Conservation (phyloP, 106 monocot genomes). For the Narthecium ossifragum region DNA sequence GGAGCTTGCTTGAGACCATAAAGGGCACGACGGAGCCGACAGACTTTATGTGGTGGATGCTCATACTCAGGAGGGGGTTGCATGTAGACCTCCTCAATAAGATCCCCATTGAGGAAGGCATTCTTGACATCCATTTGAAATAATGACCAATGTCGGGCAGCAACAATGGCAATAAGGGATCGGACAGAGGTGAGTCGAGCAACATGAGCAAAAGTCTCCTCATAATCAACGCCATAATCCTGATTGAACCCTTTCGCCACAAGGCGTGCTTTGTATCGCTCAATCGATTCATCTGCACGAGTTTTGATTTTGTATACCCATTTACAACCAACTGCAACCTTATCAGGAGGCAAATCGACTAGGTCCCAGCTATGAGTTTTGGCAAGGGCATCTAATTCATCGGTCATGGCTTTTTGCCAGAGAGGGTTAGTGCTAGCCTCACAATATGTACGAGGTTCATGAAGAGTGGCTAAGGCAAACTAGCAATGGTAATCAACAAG, state of each 20-base stretch:
- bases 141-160: background rate
- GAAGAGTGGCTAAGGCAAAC: background rate
- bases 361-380: too few species aligned
- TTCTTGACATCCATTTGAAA: background rate
- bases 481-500: background rate
- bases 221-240: background rate
- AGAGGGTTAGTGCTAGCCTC: background rate
- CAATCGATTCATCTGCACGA: too few species aligned
- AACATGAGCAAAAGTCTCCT: background rate
- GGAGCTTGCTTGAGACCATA: background rate
- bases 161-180: background rate
- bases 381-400: conserved; percentile 1
- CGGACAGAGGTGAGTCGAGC: background rate
- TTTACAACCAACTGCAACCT: too few species aligned
- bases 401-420: background rate
- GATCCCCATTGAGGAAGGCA: background rate
- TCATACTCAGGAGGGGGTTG: background rate
- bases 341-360: too few species aligned
- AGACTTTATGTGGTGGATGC: background rate
- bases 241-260: background rate
- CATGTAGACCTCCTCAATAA: background rate
- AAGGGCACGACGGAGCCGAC: background rate
- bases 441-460: background rate
- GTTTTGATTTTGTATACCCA: too few species aligned
- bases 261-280: too few species aligned